Evolutionary conservation across 768 basidiomycete species (phyloP).

Genomic region (Clavulina sp.): DNA sequence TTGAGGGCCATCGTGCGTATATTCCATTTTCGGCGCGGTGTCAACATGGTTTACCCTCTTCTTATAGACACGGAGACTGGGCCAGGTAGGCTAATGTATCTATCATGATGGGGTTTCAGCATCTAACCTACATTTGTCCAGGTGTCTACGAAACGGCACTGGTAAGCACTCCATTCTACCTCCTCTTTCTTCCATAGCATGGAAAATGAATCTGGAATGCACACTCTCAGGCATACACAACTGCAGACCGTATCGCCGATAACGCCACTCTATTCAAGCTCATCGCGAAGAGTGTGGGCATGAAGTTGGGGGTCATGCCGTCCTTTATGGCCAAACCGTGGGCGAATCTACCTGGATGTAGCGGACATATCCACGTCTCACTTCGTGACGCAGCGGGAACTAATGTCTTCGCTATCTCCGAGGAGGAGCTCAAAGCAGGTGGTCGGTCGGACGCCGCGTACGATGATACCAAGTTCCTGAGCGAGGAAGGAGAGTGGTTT

Average conservation of each 20-base stretch:
- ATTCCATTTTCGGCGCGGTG: neutral
- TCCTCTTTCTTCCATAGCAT: neutral
- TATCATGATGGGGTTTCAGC: neutral
- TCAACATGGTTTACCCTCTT: neutral
- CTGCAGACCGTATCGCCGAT: constrained; percentile 68
- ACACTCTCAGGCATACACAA: constrained; percentile 40
- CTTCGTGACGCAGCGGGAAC: constrained; percentile 46
- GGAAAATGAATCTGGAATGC: no score
- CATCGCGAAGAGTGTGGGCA: constrained; percentile 78
- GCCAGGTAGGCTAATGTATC: constrained; percentile 29
- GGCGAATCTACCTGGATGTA: constrained; percentile 87
- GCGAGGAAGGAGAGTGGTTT: constrained; percentile 75
- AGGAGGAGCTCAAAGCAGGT: constrained; percentile 37
- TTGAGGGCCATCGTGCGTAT: constrained; percentile 71
- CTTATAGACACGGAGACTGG: constrained; percentile 76
- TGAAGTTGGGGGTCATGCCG: constrained; percentile 73
- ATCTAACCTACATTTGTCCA: neutral
- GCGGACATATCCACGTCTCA: constrained; percentile 91
- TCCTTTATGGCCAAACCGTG: constrained; percentile 99
- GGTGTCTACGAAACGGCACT: constrained; percentile 68
- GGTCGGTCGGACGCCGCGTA: constrained; percentile 53
- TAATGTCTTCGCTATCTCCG: constrained; percentile 64
- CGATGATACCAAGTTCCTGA: constrained; percentile 71
- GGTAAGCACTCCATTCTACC: neutral
- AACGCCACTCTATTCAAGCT: constrained; percentile 89